Evolutionary conservation across 2,329 filamentous ascomycete species (phyloP), one percentile per base, ranked within the genome.

Genomic region (Ascochyta rabiei): DNA sequence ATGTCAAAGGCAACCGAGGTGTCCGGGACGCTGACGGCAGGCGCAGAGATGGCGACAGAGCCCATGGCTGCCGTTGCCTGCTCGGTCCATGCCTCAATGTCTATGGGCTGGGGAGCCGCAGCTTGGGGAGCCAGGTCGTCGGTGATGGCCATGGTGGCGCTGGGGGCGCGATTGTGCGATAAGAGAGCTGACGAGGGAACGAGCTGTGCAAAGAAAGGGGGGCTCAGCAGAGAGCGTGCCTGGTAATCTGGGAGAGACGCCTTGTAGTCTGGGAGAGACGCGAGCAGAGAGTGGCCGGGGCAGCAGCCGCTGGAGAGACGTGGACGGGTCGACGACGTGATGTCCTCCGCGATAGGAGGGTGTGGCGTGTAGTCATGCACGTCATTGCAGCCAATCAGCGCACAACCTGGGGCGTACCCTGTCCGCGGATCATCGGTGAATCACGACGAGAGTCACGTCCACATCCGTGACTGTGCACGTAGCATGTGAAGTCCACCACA

Each of bases 1-100:
- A 96, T 95, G 43, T 87, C 81, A 48, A 96, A 81, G 4, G 86
- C 81, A 24, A 84, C 81, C 40, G 85, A 84, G 2, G 84, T 84
- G 48, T 86, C 86, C 43, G 81, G 73, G 23, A 66, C 43, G 16
- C 42, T 43, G 9, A 67, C 63, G 7, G 64, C 60, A 13, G 69
- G 63, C 4, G 70, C 58, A 30, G 76, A 71, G 56, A 81, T 72
- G 34, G 75, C 67, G 8, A 80, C 70, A 24, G 74, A 69, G 51
- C 69, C 69, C 45, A 81, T 64, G 21, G 75, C 76, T 35, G 77
- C 75, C 21, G 79, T 76, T 28, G 77, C 75, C 50, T 80, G 75
- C 48, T 77, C 75, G 19, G 78, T 80, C 80, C 80, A 82, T 49
- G 79, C 77, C 66, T 79, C 78, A 43, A 81, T 75, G 51, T 77